Conservation (phyloP, 1,284 basidiomycete species). For the Cryptococcus deneoformans region DNA sequence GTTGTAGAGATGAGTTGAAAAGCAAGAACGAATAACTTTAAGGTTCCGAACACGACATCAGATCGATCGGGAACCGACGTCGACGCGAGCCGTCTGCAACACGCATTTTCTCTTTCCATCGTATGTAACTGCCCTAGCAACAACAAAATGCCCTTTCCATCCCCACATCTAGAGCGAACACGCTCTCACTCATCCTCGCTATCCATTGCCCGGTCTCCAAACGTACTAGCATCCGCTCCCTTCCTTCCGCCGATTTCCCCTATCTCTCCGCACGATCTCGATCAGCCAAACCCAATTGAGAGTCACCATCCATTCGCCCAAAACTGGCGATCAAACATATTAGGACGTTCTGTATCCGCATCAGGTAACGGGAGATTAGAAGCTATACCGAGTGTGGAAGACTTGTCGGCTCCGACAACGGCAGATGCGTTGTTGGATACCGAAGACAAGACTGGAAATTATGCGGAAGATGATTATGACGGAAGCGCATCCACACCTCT, state of each 20-base stretch:
- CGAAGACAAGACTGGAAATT: not conserved
- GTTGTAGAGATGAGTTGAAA: not conserved
- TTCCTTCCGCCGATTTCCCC: constrained; percentile 2
- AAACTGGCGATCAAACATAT: not conserved
- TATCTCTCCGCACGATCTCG: constrained; percentile 2
- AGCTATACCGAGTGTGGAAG: constrained; percentile 4
- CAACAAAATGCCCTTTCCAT: too few species aligned
- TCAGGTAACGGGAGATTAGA: not conserved
- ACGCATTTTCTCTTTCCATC: not conserved
- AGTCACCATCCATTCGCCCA: not conserved
- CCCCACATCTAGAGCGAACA: not conserved
- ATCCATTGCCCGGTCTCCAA: constrained; percentile 24
- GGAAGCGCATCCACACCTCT: not conserved
- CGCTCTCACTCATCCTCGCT: constrained; percentile 18
- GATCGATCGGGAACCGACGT: not conserved
- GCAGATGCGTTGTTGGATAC: constrained; percentile 1
- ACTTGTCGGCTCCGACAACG: not conserved
- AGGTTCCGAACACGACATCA: not conserved
- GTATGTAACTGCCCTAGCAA: too few species aligned
- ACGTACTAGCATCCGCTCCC: constrained; percentile 15
- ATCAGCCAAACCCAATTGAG: not conserved
- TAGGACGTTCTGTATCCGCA: not conserved
- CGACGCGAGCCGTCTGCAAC: not conserved
- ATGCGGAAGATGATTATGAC: not conserved
- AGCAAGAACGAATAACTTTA: too few species aligned